A percentile compares a stretch with the other conserved stretches of the same genome.
Evolutionary conservation across 164 flowering plant genomes (phyloP).

Genomic region (Dillenia suffruticosa): DNA sequence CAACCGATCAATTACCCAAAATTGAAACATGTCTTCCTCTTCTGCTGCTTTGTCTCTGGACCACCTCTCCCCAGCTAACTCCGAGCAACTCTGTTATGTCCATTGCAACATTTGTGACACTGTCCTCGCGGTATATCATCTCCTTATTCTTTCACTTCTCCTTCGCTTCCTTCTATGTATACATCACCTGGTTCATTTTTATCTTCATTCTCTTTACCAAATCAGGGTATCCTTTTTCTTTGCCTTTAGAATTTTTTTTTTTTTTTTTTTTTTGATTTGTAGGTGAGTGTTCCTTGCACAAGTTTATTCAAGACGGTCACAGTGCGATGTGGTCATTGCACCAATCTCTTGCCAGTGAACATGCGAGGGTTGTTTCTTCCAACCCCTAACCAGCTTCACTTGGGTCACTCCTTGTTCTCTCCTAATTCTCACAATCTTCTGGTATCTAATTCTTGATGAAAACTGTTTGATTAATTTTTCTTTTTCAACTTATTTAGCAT

Average conservation of each 20-base stretch:
- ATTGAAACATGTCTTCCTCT: conserved; percentile 17
- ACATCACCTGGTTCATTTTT: too few species aligned
- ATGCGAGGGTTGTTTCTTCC: conserved; percentile 7
- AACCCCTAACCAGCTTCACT: conserved; percentile 11
- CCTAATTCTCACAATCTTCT: conserved; percentile 5
- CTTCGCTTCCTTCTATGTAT: too few species aligned
- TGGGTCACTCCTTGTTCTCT: conserved; percentile 8
- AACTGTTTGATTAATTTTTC: too few species aligned
- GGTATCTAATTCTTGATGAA: neutral
- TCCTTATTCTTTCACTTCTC: neutral
- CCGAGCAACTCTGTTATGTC: conserved; percentile 23
- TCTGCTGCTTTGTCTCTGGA: conserved; percentile 18
- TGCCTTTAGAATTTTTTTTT: neutral
- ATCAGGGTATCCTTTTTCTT: neutral
- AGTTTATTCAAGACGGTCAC: conserved; percentile 15
- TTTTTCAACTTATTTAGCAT: too few species aligned
- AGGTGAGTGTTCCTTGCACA: conserved; percentile 17
- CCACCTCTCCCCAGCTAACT: conserved; percentile 11
- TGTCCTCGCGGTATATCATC: conserved; percentile 16
- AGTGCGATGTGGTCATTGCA: conserved; percentile 14
- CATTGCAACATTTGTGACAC: conserved; percentile 25
- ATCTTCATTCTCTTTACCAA: neutral
- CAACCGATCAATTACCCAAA: conserved; percentile 20
- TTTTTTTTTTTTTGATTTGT: neutral
- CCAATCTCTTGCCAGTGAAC: conserved; percentile 9